Evolutionary conservation across 1,284 basidiomycete species (phyloP), one percentile per base, ranked within the genome.

Genomic region (Phenoliferia sp.): DNA sequence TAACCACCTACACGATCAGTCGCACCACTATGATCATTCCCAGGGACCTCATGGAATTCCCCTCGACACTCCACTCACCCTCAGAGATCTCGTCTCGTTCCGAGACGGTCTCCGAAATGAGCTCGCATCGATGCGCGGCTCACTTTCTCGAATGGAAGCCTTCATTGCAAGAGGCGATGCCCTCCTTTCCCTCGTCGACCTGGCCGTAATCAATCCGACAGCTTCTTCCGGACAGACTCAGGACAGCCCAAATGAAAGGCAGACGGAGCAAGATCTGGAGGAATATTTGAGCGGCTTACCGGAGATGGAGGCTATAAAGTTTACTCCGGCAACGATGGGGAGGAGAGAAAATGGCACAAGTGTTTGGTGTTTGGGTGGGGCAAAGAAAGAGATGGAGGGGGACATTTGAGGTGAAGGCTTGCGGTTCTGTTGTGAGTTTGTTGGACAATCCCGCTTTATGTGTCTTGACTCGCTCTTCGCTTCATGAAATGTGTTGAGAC

Each of bases 151-250:
- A 0, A 55, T 69, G 16, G 71, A 71, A 39, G 59, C 52, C 36
- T 71, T 67, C 59, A 31, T 73, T 19, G n/a, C 57, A 1, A 44
- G 64, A 5, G 67, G 71, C 1, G 71, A 73, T 17, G 55, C 36
- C 29, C 52, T 71, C 19, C 59, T 70, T 34, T 44, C 54, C 3
- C 31, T 62, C 15, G 62, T 71, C 35, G 63, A 67, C 9, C 35
- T 58, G 3, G 65, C 62, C 50, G 34, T 34, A n/a, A n/a, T n/a
- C n/a, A n/a, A n/a, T n/a, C n/a, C n/a, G n/a, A n/a, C n/a, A n/a
- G n/a, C n/a, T n/a, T 3, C 44, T 1, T 31, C 31, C 35, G 50
- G 17, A 36, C 26, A 48, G 16, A 33, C 28, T 16, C 33, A 10
- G 7, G 48, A 28, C 15, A 44, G 61, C 39, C 10, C 12, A 33